Base-by-base conservation (phyloP, 495 filamentous ascomycete genomes). In the Jackrogersella multiformis region DNA sequence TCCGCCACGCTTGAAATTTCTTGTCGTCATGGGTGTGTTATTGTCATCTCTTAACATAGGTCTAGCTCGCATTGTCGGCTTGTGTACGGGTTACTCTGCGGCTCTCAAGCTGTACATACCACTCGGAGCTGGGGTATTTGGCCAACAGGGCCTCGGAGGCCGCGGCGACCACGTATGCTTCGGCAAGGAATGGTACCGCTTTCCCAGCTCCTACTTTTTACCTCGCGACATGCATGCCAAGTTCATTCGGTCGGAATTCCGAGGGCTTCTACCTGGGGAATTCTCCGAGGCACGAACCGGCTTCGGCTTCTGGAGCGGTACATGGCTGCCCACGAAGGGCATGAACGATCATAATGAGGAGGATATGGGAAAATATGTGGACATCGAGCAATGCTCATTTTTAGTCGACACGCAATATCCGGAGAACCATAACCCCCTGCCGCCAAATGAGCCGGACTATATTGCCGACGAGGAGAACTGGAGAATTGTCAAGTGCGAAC, bases 111-210 rank as follows among this genome's bases (percentile, higher is more conserved):
- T 98, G 6, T 96, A 97, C 70, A 36, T 72, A 21, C 80, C 79
- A 0, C 79, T 89, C 1, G 76, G 80, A 13, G 26, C 72, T 15
- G 78, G 78, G 24, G 79, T 86, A 0, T 76, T 87, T 24, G 82
- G 87, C 42, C 64, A 76, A 16, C 69, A 74, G 20, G 83, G 79
- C 15, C 56, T 89, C 5, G 80, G 81, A 6, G 74, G 80, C 2
- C 72, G 75, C 2, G 88, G 87, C n/a, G 89, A 89, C 42, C 87
- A 80, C 24, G 86, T 99, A 4, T 99, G 96, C 77, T 85, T 97
- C 45, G 94, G 90, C 39, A 98, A 97, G 75, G 96, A 99, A 75
- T 99, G 96, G 96, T 97, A 99, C 74, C 91, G 96, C 46, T 99
- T 96, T 72, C 96, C 96, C 9, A 93, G 91, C 12, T 94, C 92